These are phyloP conservation scores for Puccinia triticina DNA, from an alignment of 1,284 basidiomycete genomes.

Conservation along the genomic window DNA sequence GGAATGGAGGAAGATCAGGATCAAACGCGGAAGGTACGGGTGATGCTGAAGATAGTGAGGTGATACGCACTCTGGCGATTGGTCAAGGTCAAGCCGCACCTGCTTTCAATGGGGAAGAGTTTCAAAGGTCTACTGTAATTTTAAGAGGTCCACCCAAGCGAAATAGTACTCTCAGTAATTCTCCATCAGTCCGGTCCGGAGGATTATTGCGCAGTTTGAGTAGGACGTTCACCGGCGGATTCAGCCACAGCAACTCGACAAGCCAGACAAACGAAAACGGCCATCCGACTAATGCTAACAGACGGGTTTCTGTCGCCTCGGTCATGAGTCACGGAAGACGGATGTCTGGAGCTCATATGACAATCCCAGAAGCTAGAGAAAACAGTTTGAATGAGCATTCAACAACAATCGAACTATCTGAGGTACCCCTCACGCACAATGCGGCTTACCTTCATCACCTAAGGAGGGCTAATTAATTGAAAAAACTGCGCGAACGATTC, in stretches of 20 bases:
- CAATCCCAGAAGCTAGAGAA: not conserved
- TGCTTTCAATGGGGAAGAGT: conserved; percentile 51
- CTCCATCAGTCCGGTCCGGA: not conserved
- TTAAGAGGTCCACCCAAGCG: conserved; percentile 39
- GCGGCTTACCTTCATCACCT: not conserved
- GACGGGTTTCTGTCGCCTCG: not conserved
- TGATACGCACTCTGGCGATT: conserved; percentile 46
- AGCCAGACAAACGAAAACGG: not conserved
- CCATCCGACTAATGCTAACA: not conserved
- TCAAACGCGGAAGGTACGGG: conserved; percentile 8
- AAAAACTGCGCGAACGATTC: not conserved
- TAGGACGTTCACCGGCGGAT: conserved; percentile 7
- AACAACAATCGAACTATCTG: conserved; percentile 4
- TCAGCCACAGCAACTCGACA: conserved; percentile 1
- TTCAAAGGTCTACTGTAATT: conserved; percentile 44
- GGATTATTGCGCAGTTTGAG: conserved; percentile 20
- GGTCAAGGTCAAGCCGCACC: conserved; percentile 51
- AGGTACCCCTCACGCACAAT: not conserved
- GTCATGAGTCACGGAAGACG: not conserved
- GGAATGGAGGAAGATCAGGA: conserved; percentile 9
- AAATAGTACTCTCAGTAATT: conserved; percentile 8
- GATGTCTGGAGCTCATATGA: not conserved
- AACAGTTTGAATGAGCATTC: not conserved
- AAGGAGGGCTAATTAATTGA: not conserved
- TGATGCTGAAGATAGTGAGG: conserved; percentile 48